These are phyloP conservation scores for Oryza punctata DNA, from an alignment of 176 grass and related monocot species.

Conservation along the genomic window DNA sequence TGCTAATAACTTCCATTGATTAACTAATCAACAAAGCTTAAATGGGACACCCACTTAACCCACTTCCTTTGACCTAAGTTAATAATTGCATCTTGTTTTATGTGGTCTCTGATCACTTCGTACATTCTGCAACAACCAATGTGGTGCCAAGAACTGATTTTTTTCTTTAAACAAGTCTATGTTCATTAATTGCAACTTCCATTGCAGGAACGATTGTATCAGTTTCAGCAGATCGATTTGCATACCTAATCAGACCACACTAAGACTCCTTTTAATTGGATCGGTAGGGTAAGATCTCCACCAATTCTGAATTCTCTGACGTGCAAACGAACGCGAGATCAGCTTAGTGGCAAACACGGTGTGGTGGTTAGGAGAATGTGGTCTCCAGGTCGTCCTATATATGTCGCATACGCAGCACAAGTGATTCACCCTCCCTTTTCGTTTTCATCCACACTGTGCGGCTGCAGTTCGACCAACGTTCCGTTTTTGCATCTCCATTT, in stretches of 20 bases:
- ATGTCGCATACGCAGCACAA: neutral
- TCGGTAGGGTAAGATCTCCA: neutral
- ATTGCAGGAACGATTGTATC: neutral
- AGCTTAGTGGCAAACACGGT: slow-evolving; percentile 12
- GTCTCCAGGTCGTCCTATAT: slow-evolving; percentile 24
- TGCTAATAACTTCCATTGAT: neutral
- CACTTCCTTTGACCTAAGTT: neutral
- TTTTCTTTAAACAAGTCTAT: neutral
- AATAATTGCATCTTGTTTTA: neutral
- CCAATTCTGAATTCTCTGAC: neutral
- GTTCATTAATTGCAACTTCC: neutral
- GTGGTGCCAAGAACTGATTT: neutral
- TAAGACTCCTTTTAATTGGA: neutral
- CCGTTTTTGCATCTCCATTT: neutral
- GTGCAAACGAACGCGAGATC: neutral
- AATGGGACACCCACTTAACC: slow-evolving; percentile 33
- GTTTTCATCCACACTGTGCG: neutral
- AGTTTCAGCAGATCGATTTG: neutral
- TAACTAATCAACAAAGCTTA: neutral
- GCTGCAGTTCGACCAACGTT: neutral
- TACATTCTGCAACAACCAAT: neutral
- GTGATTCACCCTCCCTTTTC: neutral
- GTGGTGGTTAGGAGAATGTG: slow-evolving; percentile 9
- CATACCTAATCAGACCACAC: neutral
- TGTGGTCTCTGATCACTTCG: neutral